Conservation (phyloP, 2,329 filamentous ascomycete genomes). For the Fusarium denticulatum region DNA sequence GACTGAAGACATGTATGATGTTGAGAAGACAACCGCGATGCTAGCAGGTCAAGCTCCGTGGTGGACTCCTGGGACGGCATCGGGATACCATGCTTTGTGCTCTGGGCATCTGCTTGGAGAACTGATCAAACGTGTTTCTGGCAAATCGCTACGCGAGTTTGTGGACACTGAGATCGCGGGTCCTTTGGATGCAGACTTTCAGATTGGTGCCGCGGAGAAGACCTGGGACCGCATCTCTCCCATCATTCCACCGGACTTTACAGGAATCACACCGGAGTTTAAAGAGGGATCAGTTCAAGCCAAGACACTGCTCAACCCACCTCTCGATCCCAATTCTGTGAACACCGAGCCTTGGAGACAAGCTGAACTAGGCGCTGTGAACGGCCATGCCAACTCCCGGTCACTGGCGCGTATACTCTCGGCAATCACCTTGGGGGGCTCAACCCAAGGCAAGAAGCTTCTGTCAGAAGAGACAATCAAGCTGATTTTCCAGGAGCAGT, state of each 20-base stretch:
- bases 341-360: not conserved
- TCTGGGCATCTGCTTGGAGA: not conserved
- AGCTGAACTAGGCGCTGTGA: not conserved
- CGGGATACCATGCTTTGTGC: not conserved
- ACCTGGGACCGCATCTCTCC: not conserved
- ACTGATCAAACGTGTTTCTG: not conserved
- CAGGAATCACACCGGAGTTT: not conserved
- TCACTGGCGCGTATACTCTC: not conserved
- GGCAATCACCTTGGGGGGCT: not conserved
- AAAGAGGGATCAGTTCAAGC: not conserved
- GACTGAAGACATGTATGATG: not conserved
- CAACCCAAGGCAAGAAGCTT: not conserved
- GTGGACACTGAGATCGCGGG: not conserved
- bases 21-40: not conserved
- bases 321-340: not conserved
- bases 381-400: not conserved
- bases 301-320: not conserved
- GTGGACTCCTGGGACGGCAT: not conserved
- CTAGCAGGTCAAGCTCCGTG: not conserved
- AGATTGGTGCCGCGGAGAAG: not conserved
- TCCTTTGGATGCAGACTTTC: not conserved
- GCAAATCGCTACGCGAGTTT: not conserved
- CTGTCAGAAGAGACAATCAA: not conserved
- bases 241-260: accelerated
- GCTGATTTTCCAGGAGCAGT: not conserved